Evolutionary conservation across 768 basidiomycete genomes (phyloP).

Genomic region (Multifurca ochricompacta): DNA sequence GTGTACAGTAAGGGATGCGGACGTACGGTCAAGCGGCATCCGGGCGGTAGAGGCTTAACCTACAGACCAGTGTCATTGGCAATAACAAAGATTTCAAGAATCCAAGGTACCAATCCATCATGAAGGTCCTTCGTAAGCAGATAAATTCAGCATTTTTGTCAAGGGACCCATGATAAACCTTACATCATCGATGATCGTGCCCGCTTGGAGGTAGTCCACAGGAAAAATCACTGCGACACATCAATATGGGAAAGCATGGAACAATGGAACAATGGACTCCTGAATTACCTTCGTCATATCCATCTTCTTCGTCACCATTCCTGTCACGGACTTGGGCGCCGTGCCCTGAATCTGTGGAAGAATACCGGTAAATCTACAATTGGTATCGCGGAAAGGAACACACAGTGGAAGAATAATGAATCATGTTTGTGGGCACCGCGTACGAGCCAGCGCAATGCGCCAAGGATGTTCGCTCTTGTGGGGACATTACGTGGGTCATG

Average conservation of each 20-base stretch:
- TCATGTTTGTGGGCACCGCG: conserved; percentile 39
- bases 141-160: neutral
- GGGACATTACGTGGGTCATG: conserved; percentile 33
- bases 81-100: neutral
- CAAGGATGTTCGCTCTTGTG: conserved; percentile 40
- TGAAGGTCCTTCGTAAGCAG: conserved; percentile 16
- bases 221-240: conserved; percentile 36
- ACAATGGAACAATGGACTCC: neutral
- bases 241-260: neutral
- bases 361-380: neutral
- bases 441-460: conserved; percentile 46
- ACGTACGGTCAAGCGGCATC: conserved; percentile 39
- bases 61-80: conserved; percentile 4
- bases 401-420: conserved; percentile 37
- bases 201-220: conserved; percentile 36
- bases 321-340: conserved; percentile 40
- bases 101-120: conserved; percentile 9
- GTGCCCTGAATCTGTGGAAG: conserved; percentile 35
- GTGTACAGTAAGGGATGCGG: neutral
- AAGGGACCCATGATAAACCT: conserved; percentile 17
- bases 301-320: conserved; percentile 36
- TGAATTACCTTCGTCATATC: conserved; percentile 28
- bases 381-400: neutral
- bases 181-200: conserved; percentile 44
- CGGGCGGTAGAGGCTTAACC: conserved; percentile 36